Conservation (phyloP, 805 yeast species). For the Barnettozyma sp. region DNA sequence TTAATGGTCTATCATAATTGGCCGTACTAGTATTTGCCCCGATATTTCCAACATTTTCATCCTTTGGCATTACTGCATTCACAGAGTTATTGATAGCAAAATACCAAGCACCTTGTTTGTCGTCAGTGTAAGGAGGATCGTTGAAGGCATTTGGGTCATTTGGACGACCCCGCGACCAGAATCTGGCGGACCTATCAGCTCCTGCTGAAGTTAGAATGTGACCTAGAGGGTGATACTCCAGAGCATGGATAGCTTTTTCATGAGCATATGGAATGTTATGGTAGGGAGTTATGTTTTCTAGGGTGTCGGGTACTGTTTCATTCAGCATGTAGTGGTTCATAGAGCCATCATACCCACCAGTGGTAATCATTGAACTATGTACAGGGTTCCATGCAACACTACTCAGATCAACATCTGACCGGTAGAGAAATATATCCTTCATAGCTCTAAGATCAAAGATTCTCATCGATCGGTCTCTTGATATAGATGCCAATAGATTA, state of each 20-base stretch:
- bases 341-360: constrained; percentile 88
- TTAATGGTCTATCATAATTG: constrained; percentile 9
- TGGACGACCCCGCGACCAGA: constrained; percentile 93
- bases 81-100: constrained; percentile 35
- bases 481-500: constrained; percentile 74
- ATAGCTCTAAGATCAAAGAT: constrained; percentile 82
- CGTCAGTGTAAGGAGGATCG: constrained; percentile 73
- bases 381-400: constrained; percentile 90
- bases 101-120: constrained; percentile 52
- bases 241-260: constrained; percentile 82
- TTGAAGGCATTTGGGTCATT: constrained; percentile 77
- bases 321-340: constrained; percentile 70
- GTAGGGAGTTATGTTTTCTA: constrained; percentile 36
- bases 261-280: constrained; percentile 86
- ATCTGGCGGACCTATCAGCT: constrained; percentile 84
- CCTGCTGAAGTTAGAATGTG: constrained; percentile 89
- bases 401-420: constrained; percentile 81
- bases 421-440: constrained; percentile 65
- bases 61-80: constrained; percentile 28
- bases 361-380: constrained; percentile 69
- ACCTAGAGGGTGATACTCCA: constrained; percentile 92
- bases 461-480: constrained; percentile 83
- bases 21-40: constrained; percentile 1
- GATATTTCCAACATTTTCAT: constrained; percentile 25
- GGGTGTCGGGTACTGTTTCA: constrained; percentile 28